Base-by-base conservation (phyloP, 2,329 filamentous ascomycete genomes). In the Monosporascus sp. region DNA sequence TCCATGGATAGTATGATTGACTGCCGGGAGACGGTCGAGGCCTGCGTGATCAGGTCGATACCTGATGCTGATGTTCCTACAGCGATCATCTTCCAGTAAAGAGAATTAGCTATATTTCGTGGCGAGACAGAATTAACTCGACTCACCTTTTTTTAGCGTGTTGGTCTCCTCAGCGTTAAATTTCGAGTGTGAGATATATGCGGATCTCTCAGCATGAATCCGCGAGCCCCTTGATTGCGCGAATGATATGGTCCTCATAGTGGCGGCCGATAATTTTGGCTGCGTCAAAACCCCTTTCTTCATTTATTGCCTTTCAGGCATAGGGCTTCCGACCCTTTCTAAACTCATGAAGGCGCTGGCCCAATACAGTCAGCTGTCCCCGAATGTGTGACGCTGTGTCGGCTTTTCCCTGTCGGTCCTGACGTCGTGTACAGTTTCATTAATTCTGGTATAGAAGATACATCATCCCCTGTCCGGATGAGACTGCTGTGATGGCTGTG, bases 51-150 rank as follows among this genome's bases (percentile, higher is more conserved):
- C 49, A 91, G 85, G 60, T 92, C 88, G 37, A 88, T 72, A 2
- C 86, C 88, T 0, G 86, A 90, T 0, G 87, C 86, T 1, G 83
- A 85, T 63, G 84, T 88, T 5, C 88, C 88, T 0, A 91, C 79
- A 0, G 91, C 77, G 5, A 72, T 65, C 8, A 91, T 72, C 49
- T 88, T 85, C 70, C 87, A 16, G 7, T 9, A 37, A 6, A 8
- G 16, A 35, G 7, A 14, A 7, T 2, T 26, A 3, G 2, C 14
- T 26, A 3, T 8, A 2, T 16, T 31, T 45, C 17, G 5, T 3
- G 45, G 20, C n/a, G 11, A 26, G 20, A 37, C 27, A n/a, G 47
- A 38, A 22, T 38, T 9, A 5, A 16, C n/a, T 26, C n/a, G n/a
- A 31, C 55, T 41, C 48, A 68, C 69, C 61, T 72, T 72, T 72